phyloP scores from a whole-genome alignment of 805 yeast genomes.

The Alloascoidea hylecoeti region DNA sequence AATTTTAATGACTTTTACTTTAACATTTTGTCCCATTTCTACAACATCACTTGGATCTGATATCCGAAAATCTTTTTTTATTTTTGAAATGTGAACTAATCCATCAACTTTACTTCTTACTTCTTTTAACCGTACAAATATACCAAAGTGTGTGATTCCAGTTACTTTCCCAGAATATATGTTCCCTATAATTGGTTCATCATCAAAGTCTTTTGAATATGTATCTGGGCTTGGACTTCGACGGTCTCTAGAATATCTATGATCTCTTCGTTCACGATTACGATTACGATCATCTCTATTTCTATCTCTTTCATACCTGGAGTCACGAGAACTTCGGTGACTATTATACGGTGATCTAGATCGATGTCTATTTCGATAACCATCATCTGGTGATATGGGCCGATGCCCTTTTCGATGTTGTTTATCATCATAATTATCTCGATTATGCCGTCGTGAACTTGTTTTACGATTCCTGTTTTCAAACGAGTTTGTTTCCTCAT shows the following conservation, averaged over 20 bases:
- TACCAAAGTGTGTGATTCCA: constrained; percentile 59
- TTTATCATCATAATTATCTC: no score
- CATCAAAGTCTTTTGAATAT: constrained; percentile 11
- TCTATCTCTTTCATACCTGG: constrained; percentile 6
- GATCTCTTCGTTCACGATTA: constrained; percentile 8
- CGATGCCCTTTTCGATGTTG: no score
- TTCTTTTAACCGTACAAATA: constrained; percentile 46
- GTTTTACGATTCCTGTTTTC: neutral
- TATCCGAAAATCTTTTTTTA: constrained; percentile 32
- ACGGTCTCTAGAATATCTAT: constrained; percentile 7
- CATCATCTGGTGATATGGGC: no score
- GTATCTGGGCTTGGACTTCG: constrained; percentile 8
- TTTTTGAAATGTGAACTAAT: constrained; percentile 64
- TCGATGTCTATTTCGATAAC: neutral
- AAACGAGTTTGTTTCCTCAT: neutral
- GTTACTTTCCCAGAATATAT: constrained; percentile 50
- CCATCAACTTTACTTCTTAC: constrained; percentile 31
- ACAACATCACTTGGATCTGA: constrained; percentile 46
- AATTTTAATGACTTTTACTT: constrained; percentile 38
- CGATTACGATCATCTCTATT: constrained; percentile 5
- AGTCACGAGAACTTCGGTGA: neutral
- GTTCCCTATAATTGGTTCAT: constrained; percentile 24
- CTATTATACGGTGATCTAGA: neutral
- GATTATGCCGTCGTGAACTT: neutral
- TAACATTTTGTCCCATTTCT: constrained; percentile 43